Base-by-base conservation (phyloP, 805 yeast genomes). In the Suhomyces xylopsoci region DNA sequence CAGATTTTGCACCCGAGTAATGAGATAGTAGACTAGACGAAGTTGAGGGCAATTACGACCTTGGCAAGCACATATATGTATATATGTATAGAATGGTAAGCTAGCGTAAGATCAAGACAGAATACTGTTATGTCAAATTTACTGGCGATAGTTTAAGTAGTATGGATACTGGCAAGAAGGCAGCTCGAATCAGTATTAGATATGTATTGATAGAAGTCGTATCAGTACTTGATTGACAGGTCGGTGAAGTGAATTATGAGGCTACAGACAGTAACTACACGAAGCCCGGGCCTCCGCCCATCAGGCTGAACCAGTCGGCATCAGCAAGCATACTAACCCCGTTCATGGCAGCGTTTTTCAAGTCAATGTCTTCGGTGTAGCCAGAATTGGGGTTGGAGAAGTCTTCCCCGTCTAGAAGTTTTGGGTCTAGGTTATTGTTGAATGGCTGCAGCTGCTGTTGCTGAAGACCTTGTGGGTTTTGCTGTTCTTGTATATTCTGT, bases 221-320 rank as follows among this genome's bases (percentile, higher is more conserved):
- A n/a, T n/a, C 36, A n/a, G 36, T 32, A 3, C 4, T n/a, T 32
- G n/a, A 9, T 32, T n/a, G 9, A 7, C 36, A 17, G 24, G 17
- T 38, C 8, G 14, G 22, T 9, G 24, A n/a, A 32, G 17, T 32
- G 17, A 32, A 32, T n/a, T 5, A 32, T 32, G 17, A 7, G n/a
- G 36, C 17, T 10, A 12, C 20, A 17, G 17, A n/a, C 12, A 36
- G 20, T 19, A 38, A 12, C 24, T 12, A 62, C 14, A 56, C 58
- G 49, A 68, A 68, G 10, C 72, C 70, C 2, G 73, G 70, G 1
- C 71, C 71, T 0, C 70, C 58, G 3, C 70, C 73, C 64, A 69
- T 62, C 53, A 62, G 62, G 44, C 66, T 64, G 50, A 68, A 60
- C 74, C 74, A 69, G 51, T 68, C 72, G 40, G 56, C 47, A 40